Evolutionary conservation across 305 asterid genomes (phyloP), one percentile per base, ranked within the genome.

Genomic region (Solanum hybrid): DNA sequence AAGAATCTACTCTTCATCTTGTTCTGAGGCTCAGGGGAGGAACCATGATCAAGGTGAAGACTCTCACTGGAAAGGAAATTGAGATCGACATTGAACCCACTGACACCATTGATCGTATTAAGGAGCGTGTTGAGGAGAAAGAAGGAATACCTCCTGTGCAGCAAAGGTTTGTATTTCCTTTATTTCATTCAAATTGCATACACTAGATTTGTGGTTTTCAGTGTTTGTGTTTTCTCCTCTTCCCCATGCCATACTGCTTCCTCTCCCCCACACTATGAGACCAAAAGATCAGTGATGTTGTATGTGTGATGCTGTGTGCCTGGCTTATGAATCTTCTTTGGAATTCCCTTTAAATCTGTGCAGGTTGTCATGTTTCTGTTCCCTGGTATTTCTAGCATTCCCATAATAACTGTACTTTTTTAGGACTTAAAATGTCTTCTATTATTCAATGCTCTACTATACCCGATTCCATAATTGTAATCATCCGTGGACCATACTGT

Each of bases 1-100:
- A 95, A 88, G 96, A 95, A 90, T 96, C 98, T n/a, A 96, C 98
- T 2, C 98, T 96, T 87, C 96, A 96, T 91, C 96, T 95, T 77
- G 95, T 94, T 89, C 90, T 95, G 92, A 94, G 98, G 91, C 98
- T 96, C 38, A 94, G 97, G 88, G 98, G 98, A 87, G 98, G 98
- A 89, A 96, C 98, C n/a, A 96, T 95, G 98, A 96, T 96, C 92
- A 96, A 96, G 93, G 98, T 96, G 56, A 95, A 96, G 89, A 96
- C 98, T 91, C 98, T 96, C 89, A 93, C 97, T 31, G 98, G 98
- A 24, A 95, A 96, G 90, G 98, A 96, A 90, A 96, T 94, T 77
- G 98, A 96, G 89, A 96, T 94, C 15, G 98, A 96, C 86, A 95
- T 96, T 13, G 97, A 96, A 93, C 98, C 96, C 32, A 94, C 92